Evolutionary conservation across 352 stramenopile genomes (phyloP).

Genomic region (Globisporangium megalacanthum): DNA sequence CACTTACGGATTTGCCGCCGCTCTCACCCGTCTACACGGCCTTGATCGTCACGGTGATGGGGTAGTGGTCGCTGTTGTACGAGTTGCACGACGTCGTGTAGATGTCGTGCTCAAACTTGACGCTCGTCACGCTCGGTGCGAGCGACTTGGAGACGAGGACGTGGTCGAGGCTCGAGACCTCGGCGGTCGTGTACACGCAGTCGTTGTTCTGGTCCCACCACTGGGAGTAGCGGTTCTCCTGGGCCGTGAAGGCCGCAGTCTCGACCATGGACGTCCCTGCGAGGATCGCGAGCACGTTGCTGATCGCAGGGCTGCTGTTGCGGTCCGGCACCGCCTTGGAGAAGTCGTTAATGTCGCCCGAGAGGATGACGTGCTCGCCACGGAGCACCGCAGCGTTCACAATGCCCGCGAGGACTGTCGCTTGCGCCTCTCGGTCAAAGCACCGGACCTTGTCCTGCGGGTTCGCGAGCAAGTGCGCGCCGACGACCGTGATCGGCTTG

Average conservation of each 20-base stretch:
- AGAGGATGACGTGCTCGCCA: conserved; percentile 59
- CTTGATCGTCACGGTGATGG: conserved; percentile 24
- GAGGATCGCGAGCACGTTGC: conserved; percentile 42
- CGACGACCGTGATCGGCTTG: conserved; percentile 62
- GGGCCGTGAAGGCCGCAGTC: conserved; percentile 27
- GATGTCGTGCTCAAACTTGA: conserved; percentile 21
- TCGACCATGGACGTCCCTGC: conserved; percentile 38
- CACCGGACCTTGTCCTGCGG: conserved; percentile 48
- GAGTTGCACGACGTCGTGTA: conserved; percentile 18
- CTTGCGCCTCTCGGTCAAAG: conserved; percentile 58
- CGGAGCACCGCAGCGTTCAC: conserved; percentile 28
- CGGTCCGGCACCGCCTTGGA: conserved; percentile 45
- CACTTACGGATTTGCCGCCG: background rate
- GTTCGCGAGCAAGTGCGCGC: conserved; percentile 57
- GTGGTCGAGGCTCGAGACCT: conserved; percentile 23
- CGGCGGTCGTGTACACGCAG: conserved; percentile 41
- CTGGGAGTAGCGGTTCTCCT: conserved; percentile 45
- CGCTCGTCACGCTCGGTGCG: conserved; percentile 11
- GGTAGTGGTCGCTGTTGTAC: conserved; percentile 32
- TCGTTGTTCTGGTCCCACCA: conserved; percentile 63
- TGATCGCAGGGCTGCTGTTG: conserved; percentile 59
- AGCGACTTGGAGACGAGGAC: conserved; percentile 30
- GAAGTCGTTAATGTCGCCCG: conserved; percentile 70
- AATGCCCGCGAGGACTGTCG: conserved; percentile 41
- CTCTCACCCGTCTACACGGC: background rate